phyloP scores from a whole-genome alignment of 345 rosid species.

The Triadica sebifera region DNA sequence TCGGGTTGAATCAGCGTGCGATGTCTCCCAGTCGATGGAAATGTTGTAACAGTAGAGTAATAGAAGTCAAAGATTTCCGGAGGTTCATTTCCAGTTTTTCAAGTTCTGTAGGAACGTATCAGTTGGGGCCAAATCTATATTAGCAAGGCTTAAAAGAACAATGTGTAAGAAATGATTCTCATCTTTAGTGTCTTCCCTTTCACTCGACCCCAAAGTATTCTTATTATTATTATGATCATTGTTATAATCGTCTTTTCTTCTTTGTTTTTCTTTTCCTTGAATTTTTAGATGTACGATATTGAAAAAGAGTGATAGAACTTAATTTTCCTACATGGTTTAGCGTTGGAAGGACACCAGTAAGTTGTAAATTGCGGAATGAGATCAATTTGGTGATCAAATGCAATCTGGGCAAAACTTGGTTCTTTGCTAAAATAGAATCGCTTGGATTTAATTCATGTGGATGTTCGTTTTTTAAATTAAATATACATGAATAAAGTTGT shows the following conservation, averaged over 20 bases:
- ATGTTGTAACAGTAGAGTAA: slow-evolving; percentile 18
- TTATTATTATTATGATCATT: not conserved
- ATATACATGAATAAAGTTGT: too few species aligned
- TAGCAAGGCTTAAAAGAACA: not conserved
- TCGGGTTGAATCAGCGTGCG: not conserved
- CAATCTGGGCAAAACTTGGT: too few species aligned
- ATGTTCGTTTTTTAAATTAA: too few species aligned
- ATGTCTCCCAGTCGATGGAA: not conserved
- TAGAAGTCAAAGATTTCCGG: slow-evolving; percentile 6
- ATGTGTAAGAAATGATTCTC: slow-evolving; percentile 6
- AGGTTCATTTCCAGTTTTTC: not conserved
- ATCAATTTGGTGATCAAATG: too few species aligned
- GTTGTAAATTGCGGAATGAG: too few species aligned
- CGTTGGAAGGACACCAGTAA: too few species aligned
- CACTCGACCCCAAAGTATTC: not conserved
- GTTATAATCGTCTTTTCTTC: too few species aligned
- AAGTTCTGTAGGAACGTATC: slow-evolving; percentile 10
- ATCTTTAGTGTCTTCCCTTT: too few species aligned
- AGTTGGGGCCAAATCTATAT: slow-evolving; percentile 4
- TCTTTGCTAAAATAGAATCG: too few species aligned
- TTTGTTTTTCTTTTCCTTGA: not conserved
- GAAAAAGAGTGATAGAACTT: not conserved
- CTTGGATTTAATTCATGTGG: too few species aligned
- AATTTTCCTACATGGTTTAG: not conserved
- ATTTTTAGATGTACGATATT: not conserved